phyloP scores from a whole-genome alignment of 164 flowering plant species.

The Cinnamomum chago region DNA sequence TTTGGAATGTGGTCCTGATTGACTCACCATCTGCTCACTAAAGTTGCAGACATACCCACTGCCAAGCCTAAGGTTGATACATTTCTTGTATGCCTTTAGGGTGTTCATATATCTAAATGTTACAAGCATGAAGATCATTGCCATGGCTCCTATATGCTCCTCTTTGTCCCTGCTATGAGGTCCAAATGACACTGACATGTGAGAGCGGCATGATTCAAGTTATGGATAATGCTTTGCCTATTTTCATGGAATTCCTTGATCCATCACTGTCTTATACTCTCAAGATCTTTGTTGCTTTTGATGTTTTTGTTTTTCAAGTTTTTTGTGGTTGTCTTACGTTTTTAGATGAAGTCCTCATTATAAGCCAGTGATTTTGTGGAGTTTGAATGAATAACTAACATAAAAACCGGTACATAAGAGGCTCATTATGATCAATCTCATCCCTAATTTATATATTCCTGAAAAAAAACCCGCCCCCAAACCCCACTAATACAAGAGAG shows the following conservation, averaged over 20 bases:
- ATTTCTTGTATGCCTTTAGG: neutral
- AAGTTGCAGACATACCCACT: neutral
- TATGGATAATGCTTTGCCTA: neutral
- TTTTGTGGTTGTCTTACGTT: no score
- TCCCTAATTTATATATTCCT: neutral
- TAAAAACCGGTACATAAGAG: no score
- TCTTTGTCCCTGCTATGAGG: neutral
- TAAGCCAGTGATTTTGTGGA: no score
- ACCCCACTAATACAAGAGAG: no score
- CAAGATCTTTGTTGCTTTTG: neutral
- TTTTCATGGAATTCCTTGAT: neutral
- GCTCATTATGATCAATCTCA: neutral
- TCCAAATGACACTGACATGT: neutral
- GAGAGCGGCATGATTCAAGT: neutral
- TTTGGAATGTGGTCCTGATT: neutral
- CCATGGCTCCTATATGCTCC: neutral
- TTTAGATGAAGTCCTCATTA: no score
- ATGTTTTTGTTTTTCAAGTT: neutral
- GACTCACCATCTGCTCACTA: neutral
- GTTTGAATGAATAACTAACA: neutral
- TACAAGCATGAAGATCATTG: neutral
- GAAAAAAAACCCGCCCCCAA: no score
- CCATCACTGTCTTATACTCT: neutral
- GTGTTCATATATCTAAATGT: neutral
- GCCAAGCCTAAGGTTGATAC: neutral